Conservation (phyloP, 176 grass and related monocot species). For the Alloteropsis semialata region DNA sequence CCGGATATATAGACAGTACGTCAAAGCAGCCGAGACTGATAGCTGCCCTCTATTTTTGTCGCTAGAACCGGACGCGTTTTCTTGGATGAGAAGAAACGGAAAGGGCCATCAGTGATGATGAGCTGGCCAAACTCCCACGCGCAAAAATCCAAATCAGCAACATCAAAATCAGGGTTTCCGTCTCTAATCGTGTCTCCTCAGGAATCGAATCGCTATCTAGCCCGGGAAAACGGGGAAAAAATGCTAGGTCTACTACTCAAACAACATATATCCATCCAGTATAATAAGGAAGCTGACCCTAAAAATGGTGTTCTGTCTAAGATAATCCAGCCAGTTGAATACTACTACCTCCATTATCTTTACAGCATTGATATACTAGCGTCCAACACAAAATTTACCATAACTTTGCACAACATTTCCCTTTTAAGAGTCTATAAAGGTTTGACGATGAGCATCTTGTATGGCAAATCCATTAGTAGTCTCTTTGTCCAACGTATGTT, state of each 20-base stretch:
- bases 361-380: no score
- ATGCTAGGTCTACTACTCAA: no score
- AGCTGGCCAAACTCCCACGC: constrained; percentile 12
- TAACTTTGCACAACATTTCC: no score
- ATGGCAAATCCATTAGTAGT: neutral
- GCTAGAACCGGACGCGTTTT: constrained; percentile 28
- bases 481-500: neutral
- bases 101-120: no score
- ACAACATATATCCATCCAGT: no score
- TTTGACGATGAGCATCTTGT: neutral
- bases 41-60: neutral
- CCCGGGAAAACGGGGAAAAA: neutral
- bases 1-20: neutral
- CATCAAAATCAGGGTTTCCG: neutral
- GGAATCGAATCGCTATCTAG: neutral
- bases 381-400: no score
- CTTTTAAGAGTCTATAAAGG: neutral
- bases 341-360: no score
- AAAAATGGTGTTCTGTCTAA: no score
- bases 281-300: no score
- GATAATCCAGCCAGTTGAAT: no score
- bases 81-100: constrained; percentile 28
- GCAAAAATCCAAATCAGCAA: neutral
- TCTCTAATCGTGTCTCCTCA: neutral
- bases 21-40: neutral